Base-by-base conservation (phyloP, 352 stramenopile genomes). In the Peronospora belbahrii region DNA sequence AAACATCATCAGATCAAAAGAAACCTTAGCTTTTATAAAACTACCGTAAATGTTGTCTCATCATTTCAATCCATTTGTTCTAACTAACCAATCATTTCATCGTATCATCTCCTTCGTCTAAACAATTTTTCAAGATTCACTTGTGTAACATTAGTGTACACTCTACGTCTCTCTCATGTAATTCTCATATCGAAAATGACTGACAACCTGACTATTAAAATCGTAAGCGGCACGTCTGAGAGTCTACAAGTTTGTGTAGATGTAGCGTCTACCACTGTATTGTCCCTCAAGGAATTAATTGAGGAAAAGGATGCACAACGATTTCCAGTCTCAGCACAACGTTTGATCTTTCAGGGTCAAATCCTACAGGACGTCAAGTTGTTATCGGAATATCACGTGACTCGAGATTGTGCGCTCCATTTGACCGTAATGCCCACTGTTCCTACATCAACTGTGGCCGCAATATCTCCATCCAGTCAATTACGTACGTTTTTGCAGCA, bases 291-390 rank as follows among this genome's bases (percentile, higher is more conserved):
- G 65, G 60, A 74, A 44, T 49, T 66, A 22, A 68, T 88, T 22
- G 67, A 87, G 55, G 51, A 68, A 51, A 62, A 83, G 43, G 64
- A 85, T 38, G 42, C 57, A 24, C 47, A 40, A 36, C 75, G 70
- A 15, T 92, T 84, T 49, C 75, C 77, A 2, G 63, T 80, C 9
- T 59, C 64, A 15, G 73, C 75, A 13, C 81, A 93, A 65, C 81
- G 81, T 7, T 62, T 93, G 28, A 93, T 93, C 47, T 93, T 93
- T 59, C 78, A 93, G 52, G 81, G 81, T 13, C 78, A 88, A 50
- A 87, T 93, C 60, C 55, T 93, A 19, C 72, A 90, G 56, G 62
- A 93, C 57, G 74, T 67, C 36, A 80, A 83, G 39, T 37, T 59
- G 7, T 51, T 93, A 46, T 52, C 52, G 46, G 78, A 80, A 11